Evolutionary conservation across 805 yeast species (phyloP), one percentile per base, ranked within the genome.

Genomic region (Maudiozyma saulgeensis): DNA sequence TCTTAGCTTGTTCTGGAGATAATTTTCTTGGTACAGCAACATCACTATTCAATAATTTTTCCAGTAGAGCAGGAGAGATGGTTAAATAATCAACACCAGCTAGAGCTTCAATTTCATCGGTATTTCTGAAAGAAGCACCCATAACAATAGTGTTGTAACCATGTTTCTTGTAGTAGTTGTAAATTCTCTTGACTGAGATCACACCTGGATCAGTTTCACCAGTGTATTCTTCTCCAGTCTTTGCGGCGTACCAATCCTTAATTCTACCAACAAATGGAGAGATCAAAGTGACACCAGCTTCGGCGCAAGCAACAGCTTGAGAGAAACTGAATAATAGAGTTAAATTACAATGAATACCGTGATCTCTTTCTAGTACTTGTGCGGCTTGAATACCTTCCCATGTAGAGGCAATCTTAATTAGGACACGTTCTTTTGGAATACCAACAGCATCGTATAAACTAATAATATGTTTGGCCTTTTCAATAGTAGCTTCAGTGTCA

Each of bases 301-400:
- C 99, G 59, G 99, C 99, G 76, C 91, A 85, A 51, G 99, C 97
- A 67, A 93, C 96, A 58, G 99, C 99, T 77, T 93, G 99, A 50
- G 81, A 87, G 67, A 88, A 87, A 39, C 96, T 87, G 83, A 93
- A 93, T 66, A 93, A 79, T 61, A 93, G 75, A 51, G 99, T 93
- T 78, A 93, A 79, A 81, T 93, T 93, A 75, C 85, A 80, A 82
- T 93, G 98, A 63, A 93, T 80, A 47, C 81, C 89, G 77, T 93
- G 78, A 72, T 93, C 81, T 58, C 82, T 71, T 78, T 93, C 99
- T 69, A 93, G 80, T 70, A 87, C 96, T 70, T 82, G 81, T 51
- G 99, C 99, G 61, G 99, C 99, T 73, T 87, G 96, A 70, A 93
- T 93, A 78, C 99, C 99, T 76, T 93, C 99, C 87, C 90, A 93